These are phyloP conservation scores for Neolentinus lepideus DNA, from an alignment of 1,284 basidiomycete species.

Conservation along the genomic window DNA sequence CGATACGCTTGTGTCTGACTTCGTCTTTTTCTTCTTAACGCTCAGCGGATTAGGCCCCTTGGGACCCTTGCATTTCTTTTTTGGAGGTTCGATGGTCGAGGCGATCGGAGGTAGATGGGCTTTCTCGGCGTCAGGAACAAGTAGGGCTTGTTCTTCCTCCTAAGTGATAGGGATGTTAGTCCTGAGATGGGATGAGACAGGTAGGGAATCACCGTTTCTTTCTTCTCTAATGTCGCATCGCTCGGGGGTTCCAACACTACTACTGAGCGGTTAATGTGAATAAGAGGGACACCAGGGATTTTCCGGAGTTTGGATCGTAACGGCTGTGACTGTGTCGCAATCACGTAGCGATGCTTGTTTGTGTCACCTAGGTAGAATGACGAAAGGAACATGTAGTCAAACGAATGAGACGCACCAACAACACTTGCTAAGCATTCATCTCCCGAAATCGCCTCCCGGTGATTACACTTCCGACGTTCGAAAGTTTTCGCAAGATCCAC, in stretches of 20 bases:
- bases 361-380: slow-evolving; percentile 49
- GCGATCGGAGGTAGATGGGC: slow-evolving; percentile 28
- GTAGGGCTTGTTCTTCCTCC: slow-evolving; percentile 50
- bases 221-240: slow-evolving; percentile 63
- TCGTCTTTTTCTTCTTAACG: slow-evolving; percentile 76
- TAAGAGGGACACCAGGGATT: slow-evolving; percentile 78
- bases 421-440: slow-evolving; percentile 82
- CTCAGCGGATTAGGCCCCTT: slow-evolving; percentile 93
- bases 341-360: slow-evolving; percentile 87
- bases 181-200: no score
- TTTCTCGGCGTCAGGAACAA: slow-evolving; percentile 38
- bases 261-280: slow-evolving; percentile 87
- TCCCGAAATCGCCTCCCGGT: slow-evolving; percentile 74
- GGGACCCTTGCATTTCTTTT: slow-evolving; percentile 62
- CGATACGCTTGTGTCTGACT: background rate
- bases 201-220: slow-evolving; percentile 52
- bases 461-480: slow-evolving; percentile 93
- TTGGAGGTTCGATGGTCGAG: slow-evolving; percentile 27
- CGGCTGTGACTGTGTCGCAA: slow-evolving; percentile 72
- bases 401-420: slow-evolving; percentile 80
- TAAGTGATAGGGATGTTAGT: slow-evolving; percentile 15
- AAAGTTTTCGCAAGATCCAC: slow-evolving; percentile 89
- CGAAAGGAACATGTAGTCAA: slow-evolving; percentile 6
- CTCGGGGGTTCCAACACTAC: slow-evolving; percentile 87
- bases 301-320: slow-evolving; percentile 59